Conservation (phyloP, 352 stramenopile genomes). For the Phytophthora pisi region DNA sequence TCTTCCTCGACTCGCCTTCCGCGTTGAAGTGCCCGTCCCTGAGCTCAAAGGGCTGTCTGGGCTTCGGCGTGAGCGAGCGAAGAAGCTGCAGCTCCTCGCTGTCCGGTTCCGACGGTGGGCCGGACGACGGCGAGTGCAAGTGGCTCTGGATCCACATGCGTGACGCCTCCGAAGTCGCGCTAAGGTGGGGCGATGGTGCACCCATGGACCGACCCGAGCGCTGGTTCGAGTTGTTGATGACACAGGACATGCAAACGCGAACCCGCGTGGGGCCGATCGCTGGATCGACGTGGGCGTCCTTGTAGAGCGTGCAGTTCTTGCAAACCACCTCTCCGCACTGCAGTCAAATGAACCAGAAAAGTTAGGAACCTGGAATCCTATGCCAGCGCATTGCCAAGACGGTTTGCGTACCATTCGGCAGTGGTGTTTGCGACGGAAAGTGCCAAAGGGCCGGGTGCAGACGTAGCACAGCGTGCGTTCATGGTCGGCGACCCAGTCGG, state of each 20-base stretch:
- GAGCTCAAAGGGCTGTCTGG: slow-evolving; percentile 19
- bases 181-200: slow-evolving; percentile 20
- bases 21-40: slow-evolving; percentile 41
- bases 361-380: slow-evolving; percentile 5
- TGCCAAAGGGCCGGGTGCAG: slow-evolving; percentile 77
- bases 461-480: slow-evolving; percentile 76
- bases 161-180: slow-evolving; percentile 44
- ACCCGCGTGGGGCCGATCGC: slow-evolving; percentile 65
- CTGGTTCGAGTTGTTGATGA: slow-evolving; percentile 54
- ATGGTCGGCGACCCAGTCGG: slow-evolving; percentile 78
- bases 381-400: neutral
- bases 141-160: slow-evolving; percentile 65
- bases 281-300: slow-evolving; percentile 58
- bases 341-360: slow-evolving; percentile 2
- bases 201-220: slow-evolving; percentile 5
- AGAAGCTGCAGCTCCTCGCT: slow-evolving; percentile 39
- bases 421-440: slow-evolving; percentile 88
- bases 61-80: slow-evolving; percentile 25
- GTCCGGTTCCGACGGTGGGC: slow-evolving; percentile 41
- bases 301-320: slow-evolving; percentile 80
- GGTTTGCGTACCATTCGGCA: slow-evolving; percentile 69
- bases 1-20: slow-evolving; percentile 36
- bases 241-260: slow-evolving; percentile 81
- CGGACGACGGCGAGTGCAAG: slow-evolving; percentile 63
- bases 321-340: slow-evolving; percentile 85